Evolutionary conservation across 805 yeast species (phyloP).

Genomic region (Metschnikowia dekortorum): DNA sequence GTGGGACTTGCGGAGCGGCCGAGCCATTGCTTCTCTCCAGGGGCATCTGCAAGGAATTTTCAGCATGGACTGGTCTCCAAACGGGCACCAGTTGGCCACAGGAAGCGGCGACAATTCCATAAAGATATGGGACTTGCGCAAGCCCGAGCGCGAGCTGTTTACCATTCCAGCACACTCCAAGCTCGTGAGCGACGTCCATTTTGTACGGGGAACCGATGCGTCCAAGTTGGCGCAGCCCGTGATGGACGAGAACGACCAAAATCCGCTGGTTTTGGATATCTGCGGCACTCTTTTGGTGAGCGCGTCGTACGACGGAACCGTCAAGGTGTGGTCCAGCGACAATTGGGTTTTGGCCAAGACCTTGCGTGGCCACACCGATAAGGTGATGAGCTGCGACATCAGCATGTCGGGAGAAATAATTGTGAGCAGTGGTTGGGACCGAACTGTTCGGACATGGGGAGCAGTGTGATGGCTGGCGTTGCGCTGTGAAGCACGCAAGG

Average conservation of each 20-base stretch:
- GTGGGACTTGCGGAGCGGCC: conserved; percentile 88
- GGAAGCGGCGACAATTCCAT: conserved; percentile 81
- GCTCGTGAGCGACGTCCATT: conserved; percentile 61
- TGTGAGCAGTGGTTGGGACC: conserved; percentile 79
- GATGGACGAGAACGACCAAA: conserved; percentile 27
- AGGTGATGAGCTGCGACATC: conserved; percentile 68
- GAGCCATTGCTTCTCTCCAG: conserved; percentile 49
- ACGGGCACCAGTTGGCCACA: conserved; percentile 72
- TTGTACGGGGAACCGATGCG: conserved; percentile 30
- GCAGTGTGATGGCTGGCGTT: not conserved
- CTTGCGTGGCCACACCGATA: conserved; percentile 56
- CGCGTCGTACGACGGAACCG: conserved; percentile 65
- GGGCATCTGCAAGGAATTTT: conserved; percentile 75
- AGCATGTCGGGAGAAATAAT: conserved; percentile 39
- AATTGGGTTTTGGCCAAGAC: conserved; percentile 59
- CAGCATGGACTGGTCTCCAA: conserved; percentile 66
- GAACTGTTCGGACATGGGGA: conserved; percentile 65
- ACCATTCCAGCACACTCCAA: conserved; percentile 73
- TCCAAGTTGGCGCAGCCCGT: conserved; percentile 18
- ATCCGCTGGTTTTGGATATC: conserved; percentile 24
- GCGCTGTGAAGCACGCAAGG: no score
- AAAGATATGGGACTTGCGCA: conserved; percentile 83
- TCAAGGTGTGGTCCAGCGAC: conserved; percentile 61
- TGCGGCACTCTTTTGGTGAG: conserved; percentile 52
- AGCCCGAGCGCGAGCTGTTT: conserved; percentile 26